These are phyloP conservation scores for Chlorella sp. DNA, from an alignment of 139 green algal species.

Conservation along the genomic window DNA sequence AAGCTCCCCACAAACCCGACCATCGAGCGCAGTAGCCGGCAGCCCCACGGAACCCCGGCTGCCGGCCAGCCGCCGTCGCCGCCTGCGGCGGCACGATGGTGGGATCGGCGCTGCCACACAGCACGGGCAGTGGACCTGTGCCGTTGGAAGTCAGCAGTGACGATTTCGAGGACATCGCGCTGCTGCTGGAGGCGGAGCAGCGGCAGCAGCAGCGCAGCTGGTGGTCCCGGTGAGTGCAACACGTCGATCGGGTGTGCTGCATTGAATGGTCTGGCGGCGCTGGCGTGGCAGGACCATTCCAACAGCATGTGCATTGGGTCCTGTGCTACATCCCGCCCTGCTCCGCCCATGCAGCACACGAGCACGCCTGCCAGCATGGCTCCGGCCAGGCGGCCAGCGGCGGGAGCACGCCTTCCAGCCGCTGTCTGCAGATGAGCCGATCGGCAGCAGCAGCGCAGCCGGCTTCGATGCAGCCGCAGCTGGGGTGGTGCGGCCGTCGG, in stretches of 20 bases:
- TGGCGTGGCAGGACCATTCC: too few species aligned
- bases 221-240: not conserved
- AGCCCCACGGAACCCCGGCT: not conserved
- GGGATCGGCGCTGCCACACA: too few species aligned
- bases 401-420: constrained; percentile 3
- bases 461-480: too few species aligned
- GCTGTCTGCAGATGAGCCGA: not conserved
- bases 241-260: too few species aligned
- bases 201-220: constrained; percentile 16
- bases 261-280: too few species aligned
- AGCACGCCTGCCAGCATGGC: constrained; percentile 14
- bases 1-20: not conserved
- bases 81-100: not conserved
- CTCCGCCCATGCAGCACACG: not conserved
- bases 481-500: not conserved
- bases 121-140: not conserved
- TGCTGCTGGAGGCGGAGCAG: constrained; percentile 35
- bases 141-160: not conserved
- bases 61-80: not conserved
- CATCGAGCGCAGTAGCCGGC: not conserved
- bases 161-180: constrained; percentile 38
- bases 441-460: too few species aligned
- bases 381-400: not conserved
- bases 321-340: too few species aligned
- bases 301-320: too few species aligned